phyloP scores from a whole-genome alignment of 116 monocot species.

The Trichopus zeylanicus region DNA sequence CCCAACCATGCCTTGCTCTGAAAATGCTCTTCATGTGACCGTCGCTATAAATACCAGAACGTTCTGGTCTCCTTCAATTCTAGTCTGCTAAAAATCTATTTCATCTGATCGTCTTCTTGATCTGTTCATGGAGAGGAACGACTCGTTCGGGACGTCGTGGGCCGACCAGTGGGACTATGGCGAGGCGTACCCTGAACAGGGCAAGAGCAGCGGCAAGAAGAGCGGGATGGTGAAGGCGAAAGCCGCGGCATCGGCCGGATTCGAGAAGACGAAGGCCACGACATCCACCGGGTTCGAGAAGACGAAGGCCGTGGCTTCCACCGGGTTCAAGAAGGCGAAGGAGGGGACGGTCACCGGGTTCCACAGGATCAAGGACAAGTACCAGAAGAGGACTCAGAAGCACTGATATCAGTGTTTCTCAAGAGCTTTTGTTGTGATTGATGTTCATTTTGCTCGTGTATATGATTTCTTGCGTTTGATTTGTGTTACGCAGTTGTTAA shows the following conservation, averaged over 20 bases:
- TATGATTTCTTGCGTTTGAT: too few species aligned
- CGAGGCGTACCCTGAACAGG: constrained; percentile 1
- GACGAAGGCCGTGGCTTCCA: constrained; percentile 55
- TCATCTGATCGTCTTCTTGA: too few species aligned
- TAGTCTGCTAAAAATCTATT: too few species aligned
- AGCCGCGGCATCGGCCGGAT: constrained; percentile 27
- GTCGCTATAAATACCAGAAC: too few species aligned
- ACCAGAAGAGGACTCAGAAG: constrained; percentile 41
- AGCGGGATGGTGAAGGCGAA: constrained; percentile 74
- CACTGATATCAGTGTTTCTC: constrained; percentile 20
- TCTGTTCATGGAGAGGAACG: constrained; percentile 41
- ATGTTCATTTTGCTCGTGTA: background rate
- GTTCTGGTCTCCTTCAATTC: too few species aligned
- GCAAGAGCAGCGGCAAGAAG: constrained; percentile 11
- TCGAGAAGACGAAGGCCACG: constrained; percentile 68
- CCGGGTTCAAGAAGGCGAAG: constrained; percentile 63
- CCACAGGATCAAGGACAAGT: constrained; percentile 78
- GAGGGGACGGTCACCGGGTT: constrained; percentile 44
- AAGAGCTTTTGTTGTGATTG: too few species aligned
- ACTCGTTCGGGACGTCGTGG: constrained; percentile 53
- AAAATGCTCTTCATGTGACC: too few species aligned
- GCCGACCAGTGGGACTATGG: constrained; percentile 84
- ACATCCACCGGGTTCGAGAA: constrained; percentile 46
- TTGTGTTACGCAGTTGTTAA: too few species aligned
- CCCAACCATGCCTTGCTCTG: too few species aligned